Conservation (phyloP, 306 rosid species). For the Spatholobus suberectus region DNA sequence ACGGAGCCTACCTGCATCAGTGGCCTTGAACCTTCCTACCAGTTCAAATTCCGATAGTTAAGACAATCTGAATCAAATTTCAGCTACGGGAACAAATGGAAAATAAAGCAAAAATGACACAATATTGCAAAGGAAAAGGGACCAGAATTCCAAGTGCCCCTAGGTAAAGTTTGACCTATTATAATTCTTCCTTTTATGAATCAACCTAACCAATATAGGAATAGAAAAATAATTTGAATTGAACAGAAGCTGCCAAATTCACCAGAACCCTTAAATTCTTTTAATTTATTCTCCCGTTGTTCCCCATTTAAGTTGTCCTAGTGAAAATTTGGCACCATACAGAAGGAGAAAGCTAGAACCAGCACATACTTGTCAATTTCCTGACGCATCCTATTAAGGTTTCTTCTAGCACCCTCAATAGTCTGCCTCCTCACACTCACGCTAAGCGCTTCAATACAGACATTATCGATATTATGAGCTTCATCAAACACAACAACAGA, state of each 20-base stretch:
- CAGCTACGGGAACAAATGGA: constrained; percentile 24
- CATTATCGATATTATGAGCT: constrained; percentile 95
- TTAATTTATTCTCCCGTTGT: not conserved
- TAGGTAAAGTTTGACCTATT: not conserved
- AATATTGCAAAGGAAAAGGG: constrained; percentile 10
- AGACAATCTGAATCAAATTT: constrained; percentile 53
- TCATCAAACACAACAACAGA: constrained; percentile 96
- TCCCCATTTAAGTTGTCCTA: not conserved
- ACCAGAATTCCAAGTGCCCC: not conserved
- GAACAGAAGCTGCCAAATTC: constrained; percentile 2
- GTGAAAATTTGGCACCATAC: constrained; percentile 16
- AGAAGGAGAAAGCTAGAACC: constrained; percentile 29
- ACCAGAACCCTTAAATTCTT: not conserved
- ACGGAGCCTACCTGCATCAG: constrained; percentile 94
- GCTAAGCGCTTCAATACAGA: constrained; percentile 96
- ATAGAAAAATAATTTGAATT: not conserved
- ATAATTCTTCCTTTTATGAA: constrained; percentile 23
- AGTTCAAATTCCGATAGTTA: constrained; percentile 71
- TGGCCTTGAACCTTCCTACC: constrained; percentile 99
- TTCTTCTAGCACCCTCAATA: constrained; percentile 92
- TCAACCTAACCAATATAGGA: not conserved
- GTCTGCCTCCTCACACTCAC: constrained; percentile 98
- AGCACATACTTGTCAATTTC: constrained; percentile 84
- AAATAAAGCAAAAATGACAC: constrained; percentile 25
- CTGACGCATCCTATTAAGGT: constrained; percentile 81